Evolutionary conservation across 2,329 filamentous ascomycete species (phyloP).

Genomic region (Hypocrella siamensis): DNA sequence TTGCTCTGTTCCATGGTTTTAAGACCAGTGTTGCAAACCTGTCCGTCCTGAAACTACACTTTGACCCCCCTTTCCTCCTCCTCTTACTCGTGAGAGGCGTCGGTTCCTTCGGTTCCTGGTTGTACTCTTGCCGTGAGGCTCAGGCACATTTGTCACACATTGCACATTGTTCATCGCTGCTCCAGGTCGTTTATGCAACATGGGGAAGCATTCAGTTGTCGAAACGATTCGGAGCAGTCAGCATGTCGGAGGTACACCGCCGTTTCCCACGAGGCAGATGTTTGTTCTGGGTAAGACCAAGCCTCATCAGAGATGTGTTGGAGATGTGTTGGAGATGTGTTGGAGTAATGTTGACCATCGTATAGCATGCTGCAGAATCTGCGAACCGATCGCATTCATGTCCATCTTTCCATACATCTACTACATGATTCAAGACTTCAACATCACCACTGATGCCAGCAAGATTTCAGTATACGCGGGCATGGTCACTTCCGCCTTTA

Average conservation of each 20-base stretch:
- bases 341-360: neutral
- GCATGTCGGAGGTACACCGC: conserved; percentile 10
- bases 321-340: neutral
- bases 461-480: conserved; percentile 86
- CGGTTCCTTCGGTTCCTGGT: no score
- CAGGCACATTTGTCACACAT: no score
- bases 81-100: no score
- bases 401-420: conserved; percentile 98
- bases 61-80: no score
- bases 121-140: no score
- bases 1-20: no score
- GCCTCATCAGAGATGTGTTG: neutral
- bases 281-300: conserved; percentile 32
- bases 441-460: conserved; percentile 61
- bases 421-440: conserved; percentile 89
- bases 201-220: conserved; percentile 13
- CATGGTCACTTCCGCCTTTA: conserved; percentile 92
- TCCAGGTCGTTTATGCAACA: conserved; percentile 3
- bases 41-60: no score
- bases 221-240: conserved; percentile 9
- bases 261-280: conserved; percentile 29
- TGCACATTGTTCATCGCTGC: neutral
- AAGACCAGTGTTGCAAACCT: no score
- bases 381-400: conserved; percentile 98
- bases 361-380: conserved; percentile 84